Evolutionary conservation across 2,329 filamentous ascomycete genomes (phyloP), one percentile per base, ranked within the genome.

Genomic region (Epichloe elymi): DNA sequence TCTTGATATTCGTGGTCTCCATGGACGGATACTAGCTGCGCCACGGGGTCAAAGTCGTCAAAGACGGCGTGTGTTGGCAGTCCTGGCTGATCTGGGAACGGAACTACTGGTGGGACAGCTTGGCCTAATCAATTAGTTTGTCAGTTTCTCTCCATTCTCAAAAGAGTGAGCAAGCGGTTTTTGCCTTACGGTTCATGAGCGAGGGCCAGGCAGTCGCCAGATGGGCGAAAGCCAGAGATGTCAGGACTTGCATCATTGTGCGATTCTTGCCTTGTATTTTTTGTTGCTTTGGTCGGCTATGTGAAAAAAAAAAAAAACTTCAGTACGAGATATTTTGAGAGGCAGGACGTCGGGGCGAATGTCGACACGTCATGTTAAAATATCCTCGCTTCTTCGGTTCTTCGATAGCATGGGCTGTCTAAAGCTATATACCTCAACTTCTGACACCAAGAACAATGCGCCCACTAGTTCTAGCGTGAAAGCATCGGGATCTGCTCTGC

Each of bases 31-130:
- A 49, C 46, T 15, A 49, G 36, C 20, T 49, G 46, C 11, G 20
- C 46, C 20, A 26, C 26, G 23, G 46, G 37, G 10, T 49, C 46
- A 17, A 49, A 49, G 15, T 49, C 37, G 10, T 11, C 5, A 12
- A 39, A 49, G 10, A 51, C 8, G 17, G 49, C 49, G 14, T 51
- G 49, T 8, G 47, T 47, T 11, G 49, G 49, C 10, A 39, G 35
- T 11, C 49, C 49, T 7, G 49, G 49, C 15, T 47, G 33, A 11
- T 51, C 49, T 35, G 49, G 49, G 43, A 47, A 51, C n/a, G 49
- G 42, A 5, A 37, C 35, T 6, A 51, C 11, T 10, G 20, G 36
- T 23, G 49, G 43, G 1, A 51, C 49, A 35, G 49, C 49, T 46
- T 51, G 49, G 7, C 49, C 41, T 46, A 17, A 3, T 4, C 10